Conservation (phyloP, 2,329 filamentous ascomycete genomes). For the Escovopsis sp. region DNA sequence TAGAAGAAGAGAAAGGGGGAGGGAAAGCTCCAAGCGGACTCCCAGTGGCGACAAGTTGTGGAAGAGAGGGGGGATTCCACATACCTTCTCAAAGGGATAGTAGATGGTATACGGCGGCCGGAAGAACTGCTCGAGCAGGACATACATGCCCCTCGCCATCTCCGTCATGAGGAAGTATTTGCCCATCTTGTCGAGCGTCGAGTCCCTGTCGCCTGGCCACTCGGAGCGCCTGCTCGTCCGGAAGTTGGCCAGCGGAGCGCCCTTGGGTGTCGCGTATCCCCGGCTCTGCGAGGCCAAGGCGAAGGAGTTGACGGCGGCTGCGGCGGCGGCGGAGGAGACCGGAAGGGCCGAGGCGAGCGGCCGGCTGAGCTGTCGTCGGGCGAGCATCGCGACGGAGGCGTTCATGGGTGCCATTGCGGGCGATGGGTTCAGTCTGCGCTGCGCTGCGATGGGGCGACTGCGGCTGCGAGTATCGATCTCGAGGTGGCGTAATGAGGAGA, state of each 20-base stretch:
- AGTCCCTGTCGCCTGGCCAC: conserved; percentile 72
- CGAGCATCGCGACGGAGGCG: conserved; percentile 18
- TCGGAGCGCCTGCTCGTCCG: conserved; percentile 54
- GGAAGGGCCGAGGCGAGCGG: no score
- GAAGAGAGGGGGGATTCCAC: no score
- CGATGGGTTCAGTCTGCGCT: background rate
- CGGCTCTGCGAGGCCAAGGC: conserved; percentile 14
- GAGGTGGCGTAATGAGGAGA: no score
- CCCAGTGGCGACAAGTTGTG: no score
- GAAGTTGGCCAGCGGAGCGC: conserved; percentile 68
- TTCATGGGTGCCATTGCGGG: conserved; percentile 18
- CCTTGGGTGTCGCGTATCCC: conserved; percentile 52
- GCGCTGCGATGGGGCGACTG: no score
- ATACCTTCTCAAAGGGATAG: conserved; percentile 92
- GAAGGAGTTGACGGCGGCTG: conserved; percentile 7
- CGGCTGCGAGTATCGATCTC: no score
- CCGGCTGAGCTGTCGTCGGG: conserved; percentile 20
- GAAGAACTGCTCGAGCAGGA: conserved; percentile 96
- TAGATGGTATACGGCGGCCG: conserved; percentile 95
- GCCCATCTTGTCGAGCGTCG: conserved; percentile 64
- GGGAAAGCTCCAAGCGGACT: no score
- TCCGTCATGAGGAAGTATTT: conserved; percentile 94
- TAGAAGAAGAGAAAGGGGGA: no score
- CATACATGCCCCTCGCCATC: conserved; percentile 96
- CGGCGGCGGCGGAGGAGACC: conserved; percentile 9